Conservation (phyloP, 768 basidiomycete species). For the Porphyrellus cyaneotinctus region DNA sequence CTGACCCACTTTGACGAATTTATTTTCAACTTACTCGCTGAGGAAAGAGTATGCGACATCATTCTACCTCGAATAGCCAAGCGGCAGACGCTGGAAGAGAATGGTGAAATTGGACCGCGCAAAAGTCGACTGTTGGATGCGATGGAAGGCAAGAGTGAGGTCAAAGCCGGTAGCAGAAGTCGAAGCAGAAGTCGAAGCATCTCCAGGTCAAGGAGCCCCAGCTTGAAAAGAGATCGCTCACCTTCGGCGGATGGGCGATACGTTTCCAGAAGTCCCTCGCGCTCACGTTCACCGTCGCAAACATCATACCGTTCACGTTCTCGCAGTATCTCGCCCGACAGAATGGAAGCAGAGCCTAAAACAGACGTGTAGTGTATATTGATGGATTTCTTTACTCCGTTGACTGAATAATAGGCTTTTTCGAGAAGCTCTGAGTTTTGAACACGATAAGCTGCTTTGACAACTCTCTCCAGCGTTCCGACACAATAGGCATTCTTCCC, state of each 20-base stretch:
- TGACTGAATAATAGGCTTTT: constrained; percentile 19
- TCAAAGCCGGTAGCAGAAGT: constrained; percentile 40
- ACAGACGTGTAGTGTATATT: constrained; percentile 15
- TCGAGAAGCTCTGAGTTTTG: constrained; percentile 34
- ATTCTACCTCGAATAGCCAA: constrained; percentile 89
- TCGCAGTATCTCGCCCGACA: constrained; percentile 55
- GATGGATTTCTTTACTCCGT: constrained; percentile 16
- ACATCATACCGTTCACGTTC: constrained; percentile 51
- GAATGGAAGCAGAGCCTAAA: constrained; percentile 41
- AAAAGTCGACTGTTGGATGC: constrained; percentile 86
- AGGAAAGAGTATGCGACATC: constrained; percentile 95
- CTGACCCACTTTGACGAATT: constrained; percentile 92
- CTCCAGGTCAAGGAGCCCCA: constrained; percentile 26
- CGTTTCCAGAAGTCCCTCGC: constrained; percentile 62
- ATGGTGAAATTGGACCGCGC: constrained; percentile 80
- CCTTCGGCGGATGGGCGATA: constrained; percentile 52
- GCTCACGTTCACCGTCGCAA: constrained; percentile 36
- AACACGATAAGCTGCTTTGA: constrained; percentile 59
- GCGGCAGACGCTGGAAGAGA: constrained; percentile 86
- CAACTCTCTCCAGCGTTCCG: constrained; percentile 66
- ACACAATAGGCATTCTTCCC: constrained; percentile 55
- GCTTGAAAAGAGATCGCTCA: constrained; percentile 26
- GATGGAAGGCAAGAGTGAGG: constrained; percentile 70
- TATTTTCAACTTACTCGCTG: constrained; percentile 72
- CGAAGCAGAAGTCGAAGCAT: constrained; percentile 30